These are phyloP conservation scores for Discostella stelligeroides DNA, from an alignment of 108 stramenopile genomes.

Conservation along the genomic window DNA sequence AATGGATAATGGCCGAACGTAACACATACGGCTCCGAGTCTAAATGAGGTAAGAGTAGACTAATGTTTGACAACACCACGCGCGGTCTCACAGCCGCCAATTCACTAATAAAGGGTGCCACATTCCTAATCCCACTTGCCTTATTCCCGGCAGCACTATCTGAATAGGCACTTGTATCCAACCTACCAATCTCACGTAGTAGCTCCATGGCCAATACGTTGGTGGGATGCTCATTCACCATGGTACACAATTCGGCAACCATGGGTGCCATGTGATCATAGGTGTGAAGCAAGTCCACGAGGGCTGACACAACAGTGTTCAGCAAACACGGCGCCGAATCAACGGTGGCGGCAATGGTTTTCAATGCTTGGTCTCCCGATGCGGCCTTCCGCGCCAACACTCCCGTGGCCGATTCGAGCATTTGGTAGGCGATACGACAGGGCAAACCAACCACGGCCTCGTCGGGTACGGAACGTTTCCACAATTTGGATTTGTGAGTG, in stretches of 20 bases:
- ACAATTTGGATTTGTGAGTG: conserved; percentile 54
- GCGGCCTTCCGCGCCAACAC: conserved; percentile 65
- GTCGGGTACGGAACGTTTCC: conserved; percentile 84
- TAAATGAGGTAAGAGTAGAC: conserved; percentile 75
- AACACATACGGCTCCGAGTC: conserved; percentile 76
- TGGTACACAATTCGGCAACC: conserved; percentile 73
- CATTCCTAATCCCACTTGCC: conserved; percentile 78
- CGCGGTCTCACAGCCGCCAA: conserved; percentile 63
- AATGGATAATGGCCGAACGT: conserved; percentile 76
- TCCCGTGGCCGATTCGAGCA: conserved; percentile 77
- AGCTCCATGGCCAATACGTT: conserved; percentile 68
- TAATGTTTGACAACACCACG: conserved; percentile 65
- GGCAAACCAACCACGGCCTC: conserved; percentile 77
- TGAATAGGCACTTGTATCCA: conserved; percentile 53
- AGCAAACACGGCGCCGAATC: conserved; percentile 54
- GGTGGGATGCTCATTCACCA: conserved; percentile 52
- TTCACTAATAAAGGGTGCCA: conserved; percentile 78
- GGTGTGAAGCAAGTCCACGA: conserved; percentile 87
- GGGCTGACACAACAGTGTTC: conserved; percentile 73
- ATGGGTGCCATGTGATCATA: conserved; percentile 83
- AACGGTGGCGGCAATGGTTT: conserved; percentile 74
- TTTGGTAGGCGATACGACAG: conserved; percentile 83
- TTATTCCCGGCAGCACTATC: conserved; percentile 52
- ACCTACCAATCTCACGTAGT: conserved; percentile 73
- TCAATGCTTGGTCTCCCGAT: conserved; percentile 67